Base-by-base conservation (phyloP, 2,329 filamentous ascomycete genomes). In the Chaetomiaceae sp. region DNA sequence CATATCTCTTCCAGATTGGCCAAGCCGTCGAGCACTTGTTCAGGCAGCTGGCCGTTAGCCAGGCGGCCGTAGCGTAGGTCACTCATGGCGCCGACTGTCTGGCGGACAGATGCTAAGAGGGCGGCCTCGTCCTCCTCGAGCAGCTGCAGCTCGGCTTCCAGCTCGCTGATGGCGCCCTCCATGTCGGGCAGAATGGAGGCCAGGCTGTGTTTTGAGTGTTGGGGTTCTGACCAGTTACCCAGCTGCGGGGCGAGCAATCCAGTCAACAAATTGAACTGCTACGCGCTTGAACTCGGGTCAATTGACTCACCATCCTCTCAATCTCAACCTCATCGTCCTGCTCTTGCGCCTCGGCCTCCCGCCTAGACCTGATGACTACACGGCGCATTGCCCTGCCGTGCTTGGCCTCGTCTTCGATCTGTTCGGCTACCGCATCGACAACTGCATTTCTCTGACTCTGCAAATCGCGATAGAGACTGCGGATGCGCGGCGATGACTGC, bases 21-120 rank as follows among this genome's bases (percentile, higher is more conserved):
- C 32, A 94, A 72, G 5, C 85, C 85, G 42, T 85, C 79, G 16
- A 90, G 71, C 27, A 89, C 80, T 59, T 90, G 85, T 42, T 82
- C 77, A 23, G 75, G 76, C 29, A 91, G 70, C 54, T 82, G 76
- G 20, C 76, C 68, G 58, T 87, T 86, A 32, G 80, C 77, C 53
- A 94, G 79, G 51, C 84, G 84, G 33, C 90, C 90, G 64, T 94
- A 92, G 41, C 88, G 83, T 51, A 95, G 75, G 69, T 95, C 89
- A 68, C 89, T 95, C 66, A 96, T 73, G 43, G 80, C 82, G 29
- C 86, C 86, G 14, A 94, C 79, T 0, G 79, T 85, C 51, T 82
- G 77, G 58, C 78, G 77, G 47, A 94, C 78, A 10, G 81, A 79
- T 4, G 78, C 73, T 5, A 87, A 68, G 3, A 90, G 71, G 1